phyloP scores from a whole-genome alignment of 192 early-diverging fungal species.

The Coemansia sp. region DNA sequence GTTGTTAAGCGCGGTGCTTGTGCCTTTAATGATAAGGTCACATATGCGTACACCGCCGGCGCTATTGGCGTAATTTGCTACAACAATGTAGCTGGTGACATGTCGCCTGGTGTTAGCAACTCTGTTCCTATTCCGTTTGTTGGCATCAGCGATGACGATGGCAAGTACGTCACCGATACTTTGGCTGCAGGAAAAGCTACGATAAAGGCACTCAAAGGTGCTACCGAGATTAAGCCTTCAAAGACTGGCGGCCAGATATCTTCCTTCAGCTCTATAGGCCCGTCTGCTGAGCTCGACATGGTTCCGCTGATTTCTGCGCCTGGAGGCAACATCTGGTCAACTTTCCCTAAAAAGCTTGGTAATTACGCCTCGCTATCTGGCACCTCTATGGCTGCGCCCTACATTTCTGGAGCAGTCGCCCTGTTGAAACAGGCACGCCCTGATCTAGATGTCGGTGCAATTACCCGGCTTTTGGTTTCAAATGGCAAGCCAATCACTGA shows the following conservation, averaged over 20 bases:
- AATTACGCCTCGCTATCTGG: slow-evolving; percentile 59
- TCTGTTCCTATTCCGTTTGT: slow-evolving; percentile 44
- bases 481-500: slow-evolving; percentile 57
- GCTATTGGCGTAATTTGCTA: slow-evolving; percentile 55
- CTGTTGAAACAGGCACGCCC: slow-evolving; percentile 60
- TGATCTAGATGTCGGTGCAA: slow-evolving; percentile 16
- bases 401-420: slow-evolving; percentile 68
- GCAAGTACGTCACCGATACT: slow-evolving; percentile 18
- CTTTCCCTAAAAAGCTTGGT: slow-evolving; percentile 52
- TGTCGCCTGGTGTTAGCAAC: slow-evolving; percentile 3
- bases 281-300: slow-evolving; percentile 61
- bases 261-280: slow-evolving; percentile 65
- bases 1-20: slow-evolving; percentile 54
- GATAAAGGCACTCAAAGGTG: slow-evolving; percentile 30
- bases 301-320: slow-evolving; percentile 65
- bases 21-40: slow-evolving; percentile 45
- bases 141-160: slow-evolving; percentile 48
- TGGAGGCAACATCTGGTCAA: slow-evolving; percentile 69
- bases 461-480: slow-evolving; percentile 45
- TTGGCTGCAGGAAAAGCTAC: slow-evolving; percentile 8
- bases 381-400: slow-evolving; percentile 82
- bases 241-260: slow-evolving; percentile 57
- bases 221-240: slow-evolving; percentile 20
- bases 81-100: slow-evolving; percentile 31
- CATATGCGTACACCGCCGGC: slow-evolving; percentile 51